These are phyloP conservation scores for Sordaria brevicollis DNA, from an alignment of 495 filamentous ascomycete genomes.

Conservation along the genomic window DNA sequence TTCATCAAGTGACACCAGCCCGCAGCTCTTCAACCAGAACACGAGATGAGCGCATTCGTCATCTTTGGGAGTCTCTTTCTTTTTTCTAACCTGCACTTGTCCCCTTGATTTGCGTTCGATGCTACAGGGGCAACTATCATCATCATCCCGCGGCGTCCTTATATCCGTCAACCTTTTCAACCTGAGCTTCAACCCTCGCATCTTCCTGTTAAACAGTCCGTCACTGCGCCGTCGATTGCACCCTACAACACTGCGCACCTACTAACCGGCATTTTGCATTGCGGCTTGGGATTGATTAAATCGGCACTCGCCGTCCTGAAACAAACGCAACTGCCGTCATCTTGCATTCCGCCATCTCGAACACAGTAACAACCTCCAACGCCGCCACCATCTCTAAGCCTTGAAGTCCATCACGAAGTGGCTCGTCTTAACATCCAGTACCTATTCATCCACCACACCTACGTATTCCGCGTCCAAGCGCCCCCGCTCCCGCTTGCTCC, in stretches of 20 bases:
- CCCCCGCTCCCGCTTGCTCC: background rate
- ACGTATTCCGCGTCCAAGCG: background rate
- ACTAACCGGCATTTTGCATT: background rate
- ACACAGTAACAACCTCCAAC: background rate
- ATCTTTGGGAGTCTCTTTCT: background rate
- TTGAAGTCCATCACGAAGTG: background rate
- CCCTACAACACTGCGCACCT: background rate
- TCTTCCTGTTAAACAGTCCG: no score
- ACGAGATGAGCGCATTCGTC: background rate
- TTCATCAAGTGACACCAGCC: background rate
- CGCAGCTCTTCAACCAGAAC: background rate
- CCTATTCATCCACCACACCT: background rate
- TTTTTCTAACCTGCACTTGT: background rate
- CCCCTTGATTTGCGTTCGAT: background rate
- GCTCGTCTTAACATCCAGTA: background rate
- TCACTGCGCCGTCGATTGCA: background rate
- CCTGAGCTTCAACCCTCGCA: background rate
- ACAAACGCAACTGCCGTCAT: background rate
- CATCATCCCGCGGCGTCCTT: no score
- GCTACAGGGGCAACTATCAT: background rate
- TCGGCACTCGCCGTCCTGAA: background rate
- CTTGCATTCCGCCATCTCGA: background rate
- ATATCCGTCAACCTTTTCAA: no score
- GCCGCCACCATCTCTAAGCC: background rate
- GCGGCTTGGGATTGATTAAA: background rate